A percentile compares a stretch with the other conserved stretches of the same genome.
Evolutionary conservation across 164 flowering plant species (phyloP).

Genomic region (Nymphaea colorata): DNA sequence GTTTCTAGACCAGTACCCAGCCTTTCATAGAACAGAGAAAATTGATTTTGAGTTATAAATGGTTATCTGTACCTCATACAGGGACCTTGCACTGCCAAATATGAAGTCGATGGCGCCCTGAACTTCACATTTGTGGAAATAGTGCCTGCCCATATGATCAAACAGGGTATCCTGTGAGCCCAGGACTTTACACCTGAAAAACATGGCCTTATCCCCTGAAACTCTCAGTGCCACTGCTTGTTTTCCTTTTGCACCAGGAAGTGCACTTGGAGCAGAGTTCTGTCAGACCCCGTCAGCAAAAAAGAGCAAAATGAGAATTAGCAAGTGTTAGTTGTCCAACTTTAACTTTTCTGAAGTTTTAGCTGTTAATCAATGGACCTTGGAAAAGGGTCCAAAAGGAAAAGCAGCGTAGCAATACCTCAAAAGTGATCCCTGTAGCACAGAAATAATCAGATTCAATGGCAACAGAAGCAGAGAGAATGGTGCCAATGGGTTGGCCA

Average conservation of each 20-base stretch:
- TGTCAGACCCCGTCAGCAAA: constrained; percentile 11
- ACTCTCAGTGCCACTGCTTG: constrained; percentile 84
- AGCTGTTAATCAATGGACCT: neutral
- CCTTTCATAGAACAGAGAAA: neutral
- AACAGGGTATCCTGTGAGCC: constrained; percentile 84
- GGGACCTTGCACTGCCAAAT: constrained; percentile 60
- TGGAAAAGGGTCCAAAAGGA: neutral
- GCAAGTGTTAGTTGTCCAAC: neutral
- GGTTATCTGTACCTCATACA: constrained; percentile 43
- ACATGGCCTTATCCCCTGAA: constrained; percentile 54
- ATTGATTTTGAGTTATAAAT: neutral
- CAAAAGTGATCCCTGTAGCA: constrained; percentile 57
- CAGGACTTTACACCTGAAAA: constrained; percentile 40
- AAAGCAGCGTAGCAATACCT: constrained; percentile 21
- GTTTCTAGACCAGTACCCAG: neutral
- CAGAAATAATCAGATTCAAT: constrained; percentile 67
- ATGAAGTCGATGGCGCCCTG: constrained; percentile 78
- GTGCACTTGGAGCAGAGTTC: constrained; percentile 54
- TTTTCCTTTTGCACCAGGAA: constrained; percentile 35
- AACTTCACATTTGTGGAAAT: constrained; percentile 42
- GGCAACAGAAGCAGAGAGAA: constrained; percentile 48
- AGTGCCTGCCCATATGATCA: constrained; percentile 64
- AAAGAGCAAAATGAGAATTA: neutral
- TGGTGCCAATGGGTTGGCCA: constrained; percentile 48
- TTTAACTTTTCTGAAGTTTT: neutral